These are phyloP conservation scores for Nevesoporus exiguus DNA, from an alignment of 768 basidiomycete species.

Conservation along the genomic window DNA sequence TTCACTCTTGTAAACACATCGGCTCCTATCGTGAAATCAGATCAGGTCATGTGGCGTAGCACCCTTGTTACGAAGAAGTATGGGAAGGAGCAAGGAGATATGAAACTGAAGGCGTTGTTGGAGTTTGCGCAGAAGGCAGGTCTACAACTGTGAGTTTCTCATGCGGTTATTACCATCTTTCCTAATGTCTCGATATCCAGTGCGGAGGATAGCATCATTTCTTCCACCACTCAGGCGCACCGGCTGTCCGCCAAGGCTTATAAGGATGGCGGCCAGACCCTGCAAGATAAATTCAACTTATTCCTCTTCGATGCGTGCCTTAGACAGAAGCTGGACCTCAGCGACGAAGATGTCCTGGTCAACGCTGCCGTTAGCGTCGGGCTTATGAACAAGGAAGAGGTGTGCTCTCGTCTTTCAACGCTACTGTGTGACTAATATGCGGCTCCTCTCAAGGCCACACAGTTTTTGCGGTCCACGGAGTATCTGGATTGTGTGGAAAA, in stretches of 20 bases:
- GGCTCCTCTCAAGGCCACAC: constrained; percentile 27
- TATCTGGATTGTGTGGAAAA: constrained; percentile 36
- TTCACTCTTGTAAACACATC: constrained; percentile 22
- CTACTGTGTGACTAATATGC: background rate
- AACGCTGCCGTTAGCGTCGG: constrained; percentile 33
- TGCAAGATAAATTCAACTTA: constrained; percentile 37
- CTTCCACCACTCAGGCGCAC: constrained; percentile 40
- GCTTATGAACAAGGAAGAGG: constrained; percentile 37
- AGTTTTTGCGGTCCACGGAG: constrained; percentile 40
- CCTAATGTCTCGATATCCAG: constrained; percentile 20
- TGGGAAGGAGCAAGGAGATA: constrained; percentile 26
- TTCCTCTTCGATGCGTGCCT: constrained; percentile 41
- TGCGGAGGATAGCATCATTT: constrained; percentile 34
- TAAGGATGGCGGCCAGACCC: constrained; percentile 32
- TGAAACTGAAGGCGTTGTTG: constrained; percentile 19
- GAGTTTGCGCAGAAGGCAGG: constrained; percentile 26
- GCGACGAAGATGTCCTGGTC: constrained; percentile 34
- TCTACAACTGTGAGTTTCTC: constrained; percentile 22
- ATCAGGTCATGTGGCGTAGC: constrained; percentile 15
- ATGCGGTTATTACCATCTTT: background rate
- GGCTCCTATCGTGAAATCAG: background rate
- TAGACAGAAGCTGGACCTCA: constrained; percentile 33
- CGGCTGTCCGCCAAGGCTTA: constrained; percentile 43
- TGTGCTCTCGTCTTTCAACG: constrained; percentile 8
- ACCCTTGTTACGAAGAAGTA: constrained; percentile 19